phyloP scores from a whole-genome alignment of 257 asterid species.

The Ilex aquifolium region DNA sequence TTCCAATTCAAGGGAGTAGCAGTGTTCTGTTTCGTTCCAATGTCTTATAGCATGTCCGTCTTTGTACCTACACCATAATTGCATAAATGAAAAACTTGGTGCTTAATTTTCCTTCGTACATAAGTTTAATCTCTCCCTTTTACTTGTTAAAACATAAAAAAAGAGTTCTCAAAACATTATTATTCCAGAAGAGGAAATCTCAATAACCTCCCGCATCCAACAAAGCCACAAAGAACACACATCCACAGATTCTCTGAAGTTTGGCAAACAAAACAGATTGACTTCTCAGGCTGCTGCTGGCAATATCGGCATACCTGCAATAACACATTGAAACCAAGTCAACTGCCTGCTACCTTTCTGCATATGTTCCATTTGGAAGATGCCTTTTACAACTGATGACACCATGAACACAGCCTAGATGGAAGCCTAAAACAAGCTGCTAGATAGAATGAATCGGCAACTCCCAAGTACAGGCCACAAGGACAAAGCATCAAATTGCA shows the following conservation, averaged over 20 bases:
- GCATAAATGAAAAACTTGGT: not conserved
- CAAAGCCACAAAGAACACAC: constrained; percentile 91
- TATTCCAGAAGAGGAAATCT: not conserved
- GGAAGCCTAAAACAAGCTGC: not conserved
- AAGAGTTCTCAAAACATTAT: too few species aligned
- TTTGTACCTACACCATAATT: constrained; percentile 45
- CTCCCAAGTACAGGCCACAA: not conserved
- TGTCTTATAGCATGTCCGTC: constrained; percentile 80
- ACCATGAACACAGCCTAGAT: not conserved
- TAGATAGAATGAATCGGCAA: not conserved
- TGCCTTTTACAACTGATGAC: constrained; percentile 11
- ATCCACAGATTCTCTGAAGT: constrained; percentile 96
- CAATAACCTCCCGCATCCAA: constrained; percentile 84
- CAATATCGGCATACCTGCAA: constrained; percentile 92
- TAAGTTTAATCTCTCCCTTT: too few species aligned
- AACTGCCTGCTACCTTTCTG: constrained; percentile 11
- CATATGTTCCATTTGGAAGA: constrained; percentile 6
- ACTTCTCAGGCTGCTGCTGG: constrained; percentile 97
- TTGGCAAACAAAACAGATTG: constrained; percentile 74
- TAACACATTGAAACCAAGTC: constrained; percentile 20
- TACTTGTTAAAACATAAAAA: too few species aligned
- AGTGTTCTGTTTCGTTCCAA: constrained; percentile 96
- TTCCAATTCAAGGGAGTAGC: constrained; percentile 95
- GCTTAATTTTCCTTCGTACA: too few species aligned
- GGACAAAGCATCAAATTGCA: not conserved